phyloP scores from a whole-genome alignment of 306 rosid species.

The Sicyos edulis region DNA sequence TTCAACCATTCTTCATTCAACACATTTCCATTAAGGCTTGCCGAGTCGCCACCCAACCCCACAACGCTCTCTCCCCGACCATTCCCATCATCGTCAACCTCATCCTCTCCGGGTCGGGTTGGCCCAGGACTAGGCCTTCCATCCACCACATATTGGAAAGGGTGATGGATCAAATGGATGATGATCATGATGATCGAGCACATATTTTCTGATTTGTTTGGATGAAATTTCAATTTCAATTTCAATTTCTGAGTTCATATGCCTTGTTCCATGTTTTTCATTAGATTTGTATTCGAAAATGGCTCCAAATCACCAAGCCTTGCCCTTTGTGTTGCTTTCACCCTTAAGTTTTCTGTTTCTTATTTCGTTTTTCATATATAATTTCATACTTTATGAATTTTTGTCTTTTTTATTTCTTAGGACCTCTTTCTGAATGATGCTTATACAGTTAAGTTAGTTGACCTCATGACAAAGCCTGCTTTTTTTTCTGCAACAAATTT shows the following conservation, averaged over 20 bases:
- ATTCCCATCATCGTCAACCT: constrained; percentile 20
- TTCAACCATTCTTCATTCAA: constrained; percentile 26
- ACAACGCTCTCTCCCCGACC: neutral
- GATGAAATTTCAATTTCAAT: constrained; percentile 29
- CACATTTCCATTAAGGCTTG: constrained; percentile 12
- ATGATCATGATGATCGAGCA: no score
- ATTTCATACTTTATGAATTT: no score
- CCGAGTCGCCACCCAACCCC: constrained; percentile 14
- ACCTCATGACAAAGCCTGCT: no score
- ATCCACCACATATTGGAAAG: no score
- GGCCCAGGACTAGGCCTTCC: no score
- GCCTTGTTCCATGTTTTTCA: constrained; percentile 34
- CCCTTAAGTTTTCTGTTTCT: no score
- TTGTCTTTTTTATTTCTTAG: no score
- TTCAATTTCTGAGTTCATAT: no score
- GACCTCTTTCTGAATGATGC: neutral
- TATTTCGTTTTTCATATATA: no score
- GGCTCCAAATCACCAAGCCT: constrained; percentile 27
- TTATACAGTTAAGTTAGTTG: neutral
- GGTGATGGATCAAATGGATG: no score
- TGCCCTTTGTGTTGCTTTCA: constrained; percentile 31
- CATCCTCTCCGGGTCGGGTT: neutral
- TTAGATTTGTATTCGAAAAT: constrained; percentile 22
- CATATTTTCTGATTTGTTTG: constrained; percentile 32
- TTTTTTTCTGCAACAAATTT: no score